Evolutionary conservation across 2,329 filamentous ascomycete species (phyloP), one percentile per base, ranked within the genome.

Genomic region (Penicillium nordicum): DNA sequence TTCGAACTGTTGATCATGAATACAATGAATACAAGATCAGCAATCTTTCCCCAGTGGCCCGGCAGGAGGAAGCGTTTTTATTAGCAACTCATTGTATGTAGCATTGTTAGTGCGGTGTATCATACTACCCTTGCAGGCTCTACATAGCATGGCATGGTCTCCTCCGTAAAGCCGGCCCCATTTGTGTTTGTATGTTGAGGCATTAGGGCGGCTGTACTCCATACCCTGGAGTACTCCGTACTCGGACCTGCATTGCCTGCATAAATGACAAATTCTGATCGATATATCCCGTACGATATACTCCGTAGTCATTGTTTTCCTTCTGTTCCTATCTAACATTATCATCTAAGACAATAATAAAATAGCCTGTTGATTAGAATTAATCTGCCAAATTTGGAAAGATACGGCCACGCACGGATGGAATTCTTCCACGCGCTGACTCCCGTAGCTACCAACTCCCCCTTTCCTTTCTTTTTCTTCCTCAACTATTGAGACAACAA

Each of bases 371-470:
- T 30, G 5, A 4, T n/a, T 4, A 23, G 8, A 34, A 11, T 32
- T 4, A 16, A 46, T 46, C 7, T 30, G 21, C 14, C 16, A 21
- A 45, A 37, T 23, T n/a, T n/a, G 46, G 16, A 16, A 16, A 23
- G 9, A n/a, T 52, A 4, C 41, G 41, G 50, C 50, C 50, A 52
- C 50, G 50, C 50, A 52, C 50, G n/a, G 32, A 18, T n/a, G 16
- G 25, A 3, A 27, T 46, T 27, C 5, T 14, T 46, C 50, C 50
- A 52, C 50, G 50, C 50, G 8, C 25, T n/a, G 29, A 29, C 18
- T 7, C 4, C 11, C n/a, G 25, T 11, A 16, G 3, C 32, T 32
- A 5, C 18, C 9, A 9, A 27, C 47, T 14, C n/a, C 14, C 37
- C 40, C 38, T 30, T 46, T 37, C 32, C 21, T 21, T n/a, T 37